Conservation (phyloP, 1,139 yeast species). For the Lodderomyces metapsilosis region DNA sequence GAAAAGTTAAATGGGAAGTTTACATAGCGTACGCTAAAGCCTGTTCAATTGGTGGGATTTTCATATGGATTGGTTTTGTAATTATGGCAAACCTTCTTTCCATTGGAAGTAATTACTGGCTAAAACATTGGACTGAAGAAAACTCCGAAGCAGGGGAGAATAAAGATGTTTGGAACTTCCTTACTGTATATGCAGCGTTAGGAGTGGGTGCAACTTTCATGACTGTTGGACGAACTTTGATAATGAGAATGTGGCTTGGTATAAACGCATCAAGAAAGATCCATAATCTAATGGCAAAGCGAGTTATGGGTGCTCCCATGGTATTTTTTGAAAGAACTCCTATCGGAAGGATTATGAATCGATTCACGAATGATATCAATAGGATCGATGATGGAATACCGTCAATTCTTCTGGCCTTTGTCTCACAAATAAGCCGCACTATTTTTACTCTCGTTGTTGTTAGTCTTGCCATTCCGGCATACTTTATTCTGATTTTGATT, state of each 20-base stretch:
- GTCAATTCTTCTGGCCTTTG: constrained; percentile 29
- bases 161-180: constrained; percentile 20
- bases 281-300: constrained; percentile 30
- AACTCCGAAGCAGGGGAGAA: constrained; percentile 25
- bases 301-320: constrained; percentile 34
- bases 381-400: constrained; percentile 26
- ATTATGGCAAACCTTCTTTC: constrained; percentile 20
- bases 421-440: constrained; percentile 42
- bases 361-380: constrained; percentile 32
- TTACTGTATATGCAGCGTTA: constrained; percentile 26
- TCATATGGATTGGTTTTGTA: constrained; percentile 22
- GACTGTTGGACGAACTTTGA: constrained; percentile 23
- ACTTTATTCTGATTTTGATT: constrained; percentile 21
- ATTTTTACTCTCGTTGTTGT: constrained; percentile 51
- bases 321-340: constrained; percentile 38
- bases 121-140: constrained; percentile 32
- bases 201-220: constrained; percentile 23
- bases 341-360: constrained; percentile 31
- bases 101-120: constrained; percentile 25
- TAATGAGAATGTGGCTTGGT: constrained; percentile 29
- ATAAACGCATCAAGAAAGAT: constrained; percentile 26
- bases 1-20: constrained; percentile 28
- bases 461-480: constrained; percentile 23
- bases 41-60: constrained; percentile 24
- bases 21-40: constrained; percentile 30